A percentile compares a stretch with the other conserved stretches of the same genome.
Conservation (phyloP, 2,329 filamentous ascomycete species). For the Fonsecaea pedrosoi region DNA sequence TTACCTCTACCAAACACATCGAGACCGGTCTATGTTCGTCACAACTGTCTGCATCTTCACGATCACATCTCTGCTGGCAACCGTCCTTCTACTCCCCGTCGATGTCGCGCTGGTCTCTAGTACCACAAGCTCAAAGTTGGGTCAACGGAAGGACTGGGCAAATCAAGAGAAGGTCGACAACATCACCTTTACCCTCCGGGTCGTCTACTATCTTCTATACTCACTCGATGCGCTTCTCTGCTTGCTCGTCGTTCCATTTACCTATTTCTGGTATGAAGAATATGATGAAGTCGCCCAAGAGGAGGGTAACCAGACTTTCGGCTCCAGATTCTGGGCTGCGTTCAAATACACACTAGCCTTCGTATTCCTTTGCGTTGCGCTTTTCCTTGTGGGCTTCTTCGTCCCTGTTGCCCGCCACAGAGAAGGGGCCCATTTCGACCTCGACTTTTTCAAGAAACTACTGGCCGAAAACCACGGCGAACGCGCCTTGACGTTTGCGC, state of each 20-base stretch:
- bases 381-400: slow-evolving; percentile 95
- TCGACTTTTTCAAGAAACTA: slow-evolving; percentile 90
- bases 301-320: slow-evolving; percentile 74
- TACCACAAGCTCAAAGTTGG: slow-evolving; percentile 75
- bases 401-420: slow-evolving; percentile 77
- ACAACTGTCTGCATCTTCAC: slow-evolving; percentile 86
- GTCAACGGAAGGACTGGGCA: slow-evolving; percentile 93
- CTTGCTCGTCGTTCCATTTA: slow-evolving; percentile 87
- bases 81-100: slow-evolving; percentile 88
- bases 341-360: slow-evolving; percentile 91
- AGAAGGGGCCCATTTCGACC: slow-evolving; percentile 71
- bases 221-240: slow-evolving; percentile 90
- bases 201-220: slow-evolving; percentile 93
- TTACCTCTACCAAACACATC: slow-evolving; percentile 87
- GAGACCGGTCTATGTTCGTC: slow-evolving; percentile 82
- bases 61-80: slow-evolving; percentile 85
- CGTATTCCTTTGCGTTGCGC: slow-evolving; percentile 71
- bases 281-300: slow-evolving; percentile 90
- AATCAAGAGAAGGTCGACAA: slow-evolving; percentile 78
- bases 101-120: slow-evolving; percentile 94
- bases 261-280: slow-evolving; percentile 98
- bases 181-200: slow-evolving; percentile 79
- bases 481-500: slow-evolving; percentile 85
- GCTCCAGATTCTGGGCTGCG: slow-evolving; percentile 77
- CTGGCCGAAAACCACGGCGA: slow-evolving; percentile 84